Percentiles rank a stretch among this genome's conserved stretches.
phyloP scores from a whole-genome alignment of 2,329 filamentous ascomycete species.

The Emmonsiellopsis sp. region DNA sequence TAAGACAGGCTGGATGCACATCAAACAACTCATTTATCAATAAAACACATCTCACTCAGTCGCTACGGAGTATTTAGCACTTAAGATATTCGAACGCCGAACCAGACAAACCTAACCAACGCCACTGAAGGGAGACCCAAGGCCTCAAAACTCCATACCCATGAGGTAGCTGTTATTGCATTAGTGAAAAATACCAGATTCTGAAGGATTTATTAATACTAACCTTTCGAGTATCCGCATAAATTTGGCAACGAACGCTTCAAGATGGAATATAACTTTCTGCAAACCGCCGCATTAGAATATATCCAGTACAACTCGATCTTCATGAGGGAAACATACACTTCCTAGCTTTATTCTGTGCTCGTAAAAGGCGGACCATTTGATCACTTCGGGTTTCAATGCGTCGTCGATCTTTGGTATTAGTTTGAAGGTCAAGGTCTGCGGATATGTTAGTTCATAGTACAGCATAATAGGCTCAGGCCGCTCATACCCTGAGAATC shows the following conservation, averaged over 20 bases:
- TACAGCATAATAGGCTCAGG: neutral
- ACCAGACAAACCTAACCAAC: neutral
- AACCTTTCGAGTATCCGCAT: slow-evolving; percentile 94
- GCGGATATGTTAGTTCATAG: slow-evolving; percentile 1
- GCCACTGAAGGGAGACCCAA: neutral
- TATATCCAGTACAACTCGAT: neutral
- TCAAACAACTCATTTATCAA: neutral
- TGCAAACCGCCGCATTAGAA: slow-evolving; percentile 13
- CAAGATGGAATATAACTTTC: slow-evolving; percentile 96
- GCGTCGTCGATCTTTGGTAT: slow-evolving; percentile 78
- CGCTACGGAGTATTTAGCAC: neutral
- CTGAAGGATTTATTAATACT: slow-evolving; percentile 15
- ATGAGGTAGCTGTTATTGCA: slow-evolving; percentile 11
- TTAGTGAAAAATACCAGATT: neutral
- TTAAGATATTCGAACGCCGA: neutral
- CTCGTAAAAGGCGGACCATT: slow-evolving; percentile 96
- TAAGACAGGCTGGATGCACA: neutral
- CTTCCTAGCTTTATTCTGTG: slow-evolving; percentile 83
- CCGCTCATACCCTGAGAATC: slow-evolving; percentile 60
- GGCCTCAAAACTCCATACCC: slow-evolving; percentile 12
- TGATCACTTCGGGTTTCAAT: slow-evolving; percentile 83
- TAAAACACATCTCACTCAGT: neutral
- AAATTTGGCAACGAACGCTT: slow-evolving; percentile 97
- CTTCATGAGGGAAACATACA: slow-evolving; percentile 25
- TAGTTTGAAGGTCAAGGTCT: slow-evolving; percentile 85